These are phyloP conservation scores for Citrullus colocynthis DNA, from an alignment of 306 rosid genomes.

Conservation along the genomic window DNA sequence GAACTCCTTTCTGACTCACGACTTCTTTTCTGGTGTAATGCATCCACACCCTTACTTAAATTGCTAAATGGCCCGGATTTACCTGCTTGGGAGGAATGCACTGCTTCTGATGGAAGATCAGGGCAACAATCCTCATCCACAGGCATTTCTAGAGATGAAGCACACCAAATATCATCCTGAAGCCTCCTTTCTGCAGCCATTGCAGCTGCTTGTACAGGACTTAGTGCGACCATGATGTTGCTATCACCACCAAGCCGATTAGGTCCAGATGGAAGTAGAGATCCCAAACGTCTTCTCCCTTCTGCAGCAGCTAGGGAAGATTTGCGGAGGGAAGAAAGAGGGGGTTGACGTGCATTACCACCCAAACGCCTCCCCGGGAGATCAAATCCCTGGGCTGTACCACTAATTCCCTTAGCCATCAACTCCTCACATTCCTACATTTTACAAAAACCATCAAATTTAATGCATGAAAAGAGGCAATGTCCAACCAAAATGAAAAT, in stretches of 20 bases:
- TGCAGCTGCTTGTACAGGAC: conserved; percentile 92
- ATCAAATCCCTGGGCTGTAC: conserved; percentile 71
- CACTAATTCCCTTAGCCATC: conserved; percentile 69
- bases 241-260: conserved; percentile 85
- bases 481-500: not conserved
- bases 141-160: conserved; percentile 42
- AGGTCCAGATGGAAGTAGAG: conserved; percentile 80
- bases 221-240: conserved; percentile 58
- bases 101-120: conserved; percentile 26
- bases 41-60: conserved; percentile 16
- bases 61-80: conserved; percentile 11
- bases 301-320: conserved; percentile 71
- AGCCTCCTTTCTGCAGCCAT: conserved; percentile 96
- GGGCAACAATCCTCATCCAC: conserved; percentile 31
- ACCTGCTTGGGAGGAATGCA: conserved; percentile 16
- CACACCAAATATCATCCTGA: conserved; percentile 96
- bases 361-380: conserved; percentile 86
- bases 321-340: conserved; percentile 56
- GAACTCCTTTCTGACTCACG: conserved; percentile 22
- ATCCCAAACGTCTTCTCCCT: conserved; percentile 45
- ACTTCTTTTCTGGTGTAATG: conserved; percentile 36
- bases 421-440: conserved; percentile 82
- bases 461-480: conserved; percentile 4
- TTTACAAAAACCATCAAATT: conserved; percentile 7
- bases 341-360: conserved; percentile 51